Evolutionary conservation across 148 eudicot genomes (phyloP), one percentile per base, ranked within the genome.

Genomic region (Spergularia bocconei): DNA sequence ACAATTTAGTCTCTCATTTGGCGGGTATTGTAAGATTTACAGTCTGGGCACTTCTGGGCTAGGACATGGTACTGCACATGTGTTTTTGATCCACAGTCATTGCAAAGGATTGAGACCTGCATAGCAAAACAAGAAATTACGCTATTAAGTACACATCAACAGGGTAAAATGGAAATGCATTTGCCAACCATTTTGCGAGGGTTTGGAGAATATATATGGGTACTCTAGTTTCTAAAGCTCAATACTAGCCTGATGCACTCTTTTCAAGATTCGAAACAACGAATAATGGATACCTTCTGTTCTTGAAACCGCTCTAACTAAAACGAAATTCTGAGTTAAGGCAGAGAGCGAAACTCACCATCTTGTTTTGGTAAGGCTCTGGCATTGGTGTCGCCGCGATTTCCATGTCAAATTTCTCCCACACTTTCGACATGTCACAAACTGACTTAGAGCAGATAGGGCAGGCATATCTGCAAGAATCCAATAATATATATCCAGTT

Each of bases 371-470:
- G 74, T 80, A 90, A 78, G 78, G 76, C 48, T 86, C 86, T 13
- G 96, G 96, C 93, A 94, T 92, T 10, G 96, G 97, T 44, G 91
- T 94, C 17, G 91, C 89, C 11, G 97, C 97, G 55, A 94, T 85
- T 84, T 94, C 96, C 81, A 84, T 63, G 80, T 94, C 93, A 72
- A 81, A 84, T 82, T 79, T 85, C 85, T 92, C 98, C 93, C 96
- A 94, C 11, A 88, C 96, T 76, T 86, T 90, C 2, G 97, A 93
- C 97, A 92, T 92, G 73, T 94, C 93, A 73, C 97, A 90, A 4
- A 94, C 93, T 6, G 98, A 91, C 82, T 94, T 94, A 64, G 88
- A 92, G 85, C 98, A 94, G 44, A 90, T 86, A 11, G 98, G 98
- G 79, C 97, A 94, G 44, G 91, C 93, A 84, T 90, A 91, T 75